Percentiles rank a stretch among this genome's conserved stretches.
Evolutionary conservation across 2,329 filamentous ascomycete species (phyloP).

Genomic region (Periconia sp.): DNA sequence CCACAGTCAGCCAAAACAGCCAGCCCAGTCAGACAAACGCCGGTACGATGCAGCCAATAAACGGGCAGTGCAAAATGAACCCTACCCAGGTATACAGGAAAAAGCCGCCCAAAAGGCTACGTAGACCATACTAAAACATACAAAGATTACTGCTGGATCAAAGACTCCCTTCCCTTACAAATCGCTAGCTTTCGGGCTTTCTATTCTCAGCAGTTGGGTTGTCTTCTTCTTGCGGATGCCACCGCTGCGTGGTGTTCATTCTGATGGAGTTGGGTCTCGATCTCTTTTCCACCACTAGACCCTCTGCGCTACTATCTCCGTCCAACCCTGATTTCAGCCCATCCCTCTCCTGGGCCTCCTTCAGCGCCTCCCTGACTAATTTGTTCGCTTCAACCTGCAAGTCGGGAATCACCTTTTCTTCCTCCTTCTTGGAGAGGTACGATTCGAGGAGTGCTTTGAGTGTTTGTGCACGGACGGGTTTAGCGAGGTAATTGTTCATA

Average conservation of each 20-base stretch:
- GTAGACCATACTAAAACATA: too few relatives aligned
- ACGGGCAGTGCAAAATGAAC: too few relatives aligned
- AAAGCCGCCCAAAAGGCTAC: too few relatives aligned
- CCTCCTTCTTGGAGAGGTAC: conserved; percentile 62
- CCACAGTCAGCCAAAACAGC: too few relatives aligned
- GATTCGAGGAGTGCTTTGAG: conserved; percentile 81
- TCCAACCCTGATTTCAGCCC: background rate
- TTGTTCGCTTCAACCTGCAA: conserved; percentile 54
- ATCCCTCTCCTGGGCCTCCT: conserved; percentile 16
- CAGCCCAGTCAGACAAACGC: too few relatives aligned
- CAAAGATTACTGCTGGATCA: too few relatives aligned
- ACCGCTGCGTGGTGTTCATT: conserved; percentile 14
- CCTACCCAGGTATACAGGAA: too few relatives aligned
- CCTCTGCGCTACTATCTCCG: background rate
- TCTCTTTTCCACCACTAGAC: background rate
- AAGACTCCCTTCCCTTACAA: too few relatives aligned
- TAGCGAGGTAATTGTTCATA: conserved; percentile 97
- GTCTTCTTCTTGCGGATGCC: conserved; percentile 2
- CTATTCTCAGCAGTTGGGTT: too few relatives aligned
- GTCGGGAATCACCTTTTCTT: conserved; percentile 44
- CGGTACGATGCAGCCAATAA: too few relatives aligned
- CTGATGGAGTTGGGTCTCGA: conserved; percentile 14
- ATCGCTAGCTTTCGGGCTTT: too few relatives aligned
- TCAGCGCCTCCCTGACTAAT: conserved; percentile 46
- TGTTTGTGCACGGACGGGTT: conserved; percentile 88